Evolutionary conservation across 148 eudicot genomes (phyloP).

Genomic region (Polygonum maritimum): DNA sequence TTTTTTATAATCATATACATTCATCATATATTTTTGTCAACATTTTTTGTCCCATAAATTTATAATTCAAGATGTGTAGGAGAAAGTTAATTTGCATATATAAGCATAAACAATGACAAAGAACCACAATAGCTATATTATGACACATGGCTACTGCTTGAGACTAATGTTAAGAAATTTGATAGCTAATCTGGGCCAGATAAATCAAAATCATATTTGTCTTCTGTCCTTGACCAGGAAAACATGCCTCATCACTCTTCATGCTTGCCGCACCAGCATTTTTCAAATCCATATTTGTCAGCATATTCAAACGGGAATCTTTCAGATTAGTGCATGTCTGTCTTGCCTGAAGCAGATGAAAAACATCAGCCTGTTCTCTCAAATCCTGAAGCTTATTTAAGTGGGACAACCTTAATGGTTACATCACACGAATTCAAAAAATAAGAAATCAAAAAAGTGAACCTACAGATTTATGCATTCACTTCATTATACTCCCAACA

Average conservation of each 20-base stretch:
- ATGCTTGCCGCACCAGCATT: conserved; percentile 23
- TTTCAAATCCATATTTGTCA: conserved; percentile 19
- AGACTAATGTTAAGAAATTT: conserved; percentile 24
- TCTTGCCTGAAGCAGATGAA: conserved; percentile 25
- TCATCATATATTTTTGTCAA: too few relatives aligned
- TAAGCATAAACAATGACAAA: conserved; percentile 23
- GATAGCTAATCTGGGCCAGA: conserved; percentile 21
- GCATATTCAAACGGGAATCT: conserved; percentile 28
- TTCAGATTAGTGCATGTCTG: conserved; percentile 18
- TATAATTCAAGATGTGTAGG: too few relatives aligned
- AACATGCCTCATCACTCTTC: conserved; percentile 23
- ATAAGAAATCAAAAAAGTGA: too few relatives aligned
- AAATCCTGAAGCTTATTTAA: conserved; percentile 22
- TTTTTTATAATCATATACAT: too few relatives aligned
- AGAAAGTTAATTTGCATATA: too few relatives aligned
- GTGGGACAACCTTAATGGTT: conserved; percentile 22
- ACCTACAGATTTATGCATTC: too few relatives aligned
- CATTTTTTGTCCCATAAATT: too few relatives aligned
- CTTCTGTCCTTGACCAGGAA: conserved; percentile 26
- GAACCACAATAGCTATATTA: conserved; percentile 22
- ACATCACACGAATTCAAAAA: conserved; percentile 26
- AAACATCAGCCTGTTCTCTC: conserved; percentile 24
- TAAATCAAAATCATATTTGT: conserved; percentile 16
- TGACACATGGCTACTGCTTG: conserved; percentile 28
- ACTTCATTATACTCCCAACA: too few relatives aligned